Evolutionary conservation across 768 basidiomycete genomes (phyloP).

Genomic region (Psilocybe azurescens): DNA sequence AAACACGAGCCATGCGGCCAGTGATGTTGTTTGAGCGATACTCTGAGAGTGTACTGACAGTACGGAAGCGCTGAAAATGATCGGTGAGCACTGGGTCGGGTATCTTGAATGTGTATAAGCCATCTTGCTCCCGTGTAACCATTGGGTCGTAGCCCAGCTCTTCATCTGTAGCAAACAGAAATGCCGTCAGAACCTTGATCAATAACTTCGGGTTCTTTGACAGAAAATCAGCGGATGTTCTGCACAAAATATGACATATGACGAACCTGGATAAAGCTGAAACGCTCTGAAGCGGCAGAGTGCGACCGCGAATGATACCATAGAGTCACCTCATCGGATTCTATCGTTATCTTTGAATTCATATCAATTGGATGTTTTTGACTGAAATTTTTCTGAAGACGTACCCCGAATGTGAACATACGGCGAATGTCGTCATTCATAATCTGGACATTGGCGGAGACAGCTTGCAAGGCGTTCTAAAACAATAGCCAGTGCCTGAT

Average conservation of each 20-base stretch:
- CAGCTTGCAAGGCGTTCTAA: not conserved
- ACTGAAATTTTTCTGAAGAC: not conserved
- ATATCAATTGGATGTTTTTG: not conserved
- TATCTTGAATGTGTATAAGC: not conserved
- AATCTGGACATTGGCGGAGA: not conserved
- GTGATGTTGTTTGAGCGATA: constrained; percentile 13
- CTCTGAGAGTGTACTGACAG: not conserved
- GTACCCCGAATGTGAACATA: not conserved
- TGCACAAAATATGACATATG: not conserved
- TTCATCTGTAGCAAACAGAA: constrained; percentile 1
- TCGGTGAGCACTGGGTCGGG: not conserved
- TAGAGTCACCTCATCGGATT: not conserved
- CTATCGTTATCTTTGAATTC: not conserved
- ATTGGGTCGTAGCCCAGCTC: constrained; percentile 2
- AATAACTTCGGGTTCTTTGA: not conserved
- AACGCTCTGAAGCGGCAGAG: not conserved
- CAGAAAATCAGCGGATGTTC: not conserved
- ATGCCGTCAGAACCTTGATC: constrained; percentile 6
- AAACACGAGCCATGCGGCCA: constrained; percentile 12
- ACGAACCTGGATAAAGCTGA: not conserved
- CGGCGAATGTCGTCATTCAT: constrained; percentile 4
- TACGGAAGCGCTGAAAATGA: not conserved
- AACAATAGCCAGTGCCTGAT: not conserved
- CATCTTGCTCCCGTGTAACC: not conserved
- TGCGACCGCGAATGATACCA: not conserved